Percentiles rank a stretch among this genome's conserved stretches.
Conservation (phyloP, 768 basidiomycete species). For the Suillus decipiens region DNA sequence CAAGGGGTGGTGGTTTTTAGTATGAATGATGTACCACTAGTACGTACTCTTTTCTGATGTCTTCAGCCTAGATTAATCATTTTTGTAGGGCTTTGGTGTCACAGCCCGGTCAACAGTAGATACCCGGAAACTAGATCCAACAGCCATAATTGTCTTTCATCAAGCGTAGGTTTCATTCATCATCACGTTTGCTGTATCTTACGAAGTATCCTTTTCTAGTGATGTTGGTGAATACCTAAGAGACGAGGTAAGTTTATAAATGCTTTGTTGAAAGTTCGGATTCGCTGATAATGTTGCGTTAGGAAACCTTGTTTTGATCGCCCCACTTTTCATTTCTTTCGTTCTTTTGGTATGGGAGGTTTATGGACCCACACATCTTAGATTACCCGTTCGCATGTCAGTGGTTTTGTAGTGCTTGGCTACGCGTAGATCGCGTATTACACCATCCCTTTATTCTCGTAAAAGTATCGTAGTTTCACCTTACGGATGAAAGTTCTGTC, state of each 20-base stretch:
- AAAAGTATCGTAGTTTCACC: conserved; percentile 34
- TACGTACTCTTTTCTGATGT: conserved; percentile 37
- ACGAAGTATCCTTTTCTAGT: conserved; percentile 40
- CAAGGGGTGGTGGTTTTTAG: conserved; percentile 97
- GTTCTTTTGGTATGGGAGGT: conserved; percentile 24
- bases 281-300: conserved; percentile 18
- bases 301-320: conserved; percentile 80
- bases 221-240: conserved; percentile 98
- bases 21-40: conserved; percentile 94
- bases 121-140: conserved; percentile 96
- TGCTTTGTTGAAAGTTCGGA: conserved; percentile 8
- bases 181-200: background rate
- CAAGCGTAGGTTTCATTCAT: conserved; percentile 65
- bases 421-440: conserved; percentile 18
- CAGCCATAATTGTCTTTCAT: conserved; percentile 96
- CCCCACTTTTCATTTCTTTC: conserved; percentile 12
- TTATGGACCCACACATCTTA: conserved; percentile 14
- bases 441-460: conserved; percentile 9
- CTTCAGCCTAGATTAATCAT: conserved; percentile 11
- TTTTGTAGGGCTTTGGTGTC: conserved; percentile 88
- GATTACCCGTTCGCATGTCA: conserved; percentile 17
- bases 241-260: conserved; percentile 70
- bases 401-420: conserved; percentile 49
- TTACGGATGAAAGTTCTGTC: conserved; percentile 9
- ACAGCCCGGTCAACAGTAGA: conserved; percentile 95